Conservation (phyloP, 164 flowering plant species). For the Liriodendron chinense region DNA sequence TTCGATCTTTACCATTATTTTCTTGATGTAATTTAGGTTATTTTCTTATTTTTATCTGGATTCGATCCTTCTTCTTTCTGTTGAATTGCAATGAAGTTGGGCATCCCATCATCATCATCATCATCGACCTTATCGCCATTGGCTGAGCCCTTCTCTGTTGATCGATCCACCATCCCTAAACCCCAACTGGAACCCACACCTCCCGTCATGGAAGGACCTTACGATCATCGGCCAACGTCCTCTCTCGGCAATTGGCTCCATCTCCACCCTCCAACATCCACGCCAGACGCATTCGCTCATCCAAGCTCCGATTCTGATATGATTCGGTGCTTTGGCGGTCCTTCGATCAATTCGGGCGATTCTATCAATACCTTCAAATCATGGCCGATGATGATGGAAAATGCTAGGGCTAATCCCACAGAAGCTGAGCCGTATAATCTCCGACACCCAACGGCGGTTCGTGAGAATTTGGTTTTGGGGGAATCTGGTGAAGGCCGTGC, state of each 20-base stretch:
- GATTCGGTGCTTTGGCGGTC: not conserved
- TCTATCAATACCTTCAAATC: not conserved
- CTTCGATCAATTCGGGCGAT: not conserved
- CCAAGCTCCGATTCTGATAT: not conserved
- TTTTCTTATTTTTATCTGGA: no score
- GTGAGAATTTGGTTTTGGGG: not conserved
- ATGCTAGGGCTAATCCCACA: not conserved
- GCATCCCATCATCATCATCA: conserved; percentile 28
- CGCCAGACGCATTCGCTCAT: not conserved
- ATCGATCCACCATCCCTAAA: not conserved
- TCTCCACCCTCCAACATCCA: conserved; percentile 2
- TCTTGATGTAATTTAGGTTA: no score
- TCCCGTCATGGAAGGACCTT: not conserved
- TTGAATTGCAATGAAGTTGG: no score
- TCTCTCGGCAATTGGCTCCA: not conserved
- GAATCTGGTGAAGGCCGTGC: not conserved
- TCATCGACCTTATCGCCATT: conserved; percentile 36
- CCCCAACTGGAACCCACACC: not conserved
- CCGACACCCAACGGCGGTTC: not conserved
- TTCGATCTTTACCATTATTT: no score
- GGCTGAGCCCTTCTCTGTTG: not conserved
- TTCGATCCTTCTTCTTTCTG: no score
- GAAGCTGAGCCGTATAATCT: not conserved
- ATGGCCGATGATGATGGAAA: not conserved
- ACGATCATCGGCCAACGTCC: not conserved